Evolutionary conservation across 768 basidiomycete genomes (phyloP), one percentile per base, ranked within the genome.

Genomic region (Tulasnella sp.): DNA sequence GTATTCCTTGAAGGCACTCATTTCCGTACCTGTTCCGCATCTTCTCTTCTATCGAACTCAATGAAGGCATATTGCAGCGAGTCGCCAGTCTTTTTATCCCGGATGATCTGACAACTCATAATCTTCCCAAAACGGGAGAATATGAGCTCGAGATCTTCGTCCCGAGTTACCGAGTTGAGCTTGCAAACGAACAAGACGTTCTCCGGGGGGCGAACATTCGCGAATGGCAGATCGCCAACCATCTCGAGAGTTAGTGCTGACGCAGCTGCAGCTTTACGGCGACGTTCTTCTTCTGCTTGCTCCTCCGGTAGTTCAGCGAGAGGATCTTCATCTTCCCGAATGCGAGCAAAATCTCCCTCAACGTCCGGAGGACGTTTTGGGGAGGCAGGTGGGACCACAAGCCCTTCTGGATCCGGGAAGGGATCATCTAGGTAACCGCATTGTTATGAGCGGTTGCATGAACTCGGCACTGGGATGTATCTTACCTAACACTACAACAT

Each of bases 121-220:
- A 99, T 98, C 40, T 88, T 88, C 10, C 98, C 98, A 82, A 98
- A 99, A 39, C 98, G 88, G 44, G 94, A 96, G 83, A 99, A 99
- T 76, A 99, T 99, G 55, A 99, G 89, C 83, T 99, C 97, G 70
- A 99, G 86, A 84, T 99, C 98, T 83, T 99, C 97, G 82, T 96
- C 95, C 72, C 92, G 88, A 37, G 98, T 99, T 26, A 98, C 96
- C 29, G 94, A 90, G 82, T 99, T 99, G 80, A 99, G 89, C 83
- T 99, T 99, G 90, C 98, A 99, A 13, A 99, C 96, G 84, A 99
- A 99, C 16, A 99, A 85, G 37, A 99, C 96, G 84, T 99, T 99
- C 85, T 99, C 98, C 0, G 98, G 98, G 0, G 98, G 98, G 67
- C 96, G 90, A 67, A 99, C 96, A 82, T 97, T 96, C 35, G 98